phyloP scores from a whole-genome alignment of 495 filamentous ascomycete species.

The Penicillium diatomitis region DNA sequence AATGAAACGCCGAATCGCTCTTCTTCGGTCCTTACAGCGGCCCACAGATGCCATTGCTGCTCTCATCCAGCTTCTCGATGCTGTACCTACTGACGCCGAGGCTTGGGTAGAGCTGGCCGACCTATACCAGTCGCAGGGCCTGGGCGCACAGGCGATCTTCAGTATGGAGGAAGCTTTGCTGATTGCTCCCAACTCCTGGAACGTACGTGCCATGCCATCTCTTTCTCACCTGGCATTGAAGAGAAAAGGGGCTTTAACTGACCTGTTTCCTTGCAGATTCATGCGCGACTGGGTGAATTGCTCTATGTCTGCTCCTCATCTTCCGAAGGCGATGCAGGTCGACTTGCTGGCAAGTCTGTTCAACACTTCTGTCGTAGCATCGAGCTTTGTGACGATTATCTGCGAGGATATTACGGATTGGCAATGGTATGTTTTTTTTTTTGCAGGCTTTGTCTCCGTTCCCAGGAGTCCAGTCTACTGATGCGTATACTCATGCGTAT shows the following conservation, averaged over 20 bases:
- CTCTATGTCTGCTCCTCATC: constrained; percentile 57
- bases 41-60: constrained; percentile 62
- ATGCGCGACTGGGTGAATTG: constrained; percentile 80
- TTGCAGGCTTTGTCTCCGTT: too few relatives aligned
- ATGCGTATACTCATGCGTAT: background rate
- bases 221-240: background rate
- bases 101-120: constrained; percentile 89
- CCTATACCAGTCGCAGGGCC: constrained; percentile 67
- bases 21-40: constrained; percentile 63
- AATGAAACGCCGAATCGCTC: constrained; percentile 73
- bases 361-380: constrained; percentile 81
- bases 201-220: constrained; percentile 45
- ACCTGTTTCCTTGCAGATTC: constrained; percentile 46
- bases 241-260: too few relatives aligned
- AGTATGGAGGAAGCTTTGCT: constrained; percentile 85
- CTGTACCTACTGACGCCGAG: constrained; percentile 84
- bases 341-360: constrained; percentile 58
- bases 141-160: constrained; percentile 75
- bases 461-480: background rate
- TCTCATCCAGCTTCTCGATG: constrained; percentile 65
- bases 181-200: constrained; percentile 90
- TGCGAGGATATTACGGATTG: constrained; percentile 87
- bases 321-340: constrained; percentile 32
- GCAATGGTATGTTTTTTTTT: constrained; percentile 50
- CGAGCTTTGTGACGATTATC: constrained; percentile 86